Conservation (phyloP, 192 early-diverging fungal species). For the Dimargaris xerosporica region DNA sequence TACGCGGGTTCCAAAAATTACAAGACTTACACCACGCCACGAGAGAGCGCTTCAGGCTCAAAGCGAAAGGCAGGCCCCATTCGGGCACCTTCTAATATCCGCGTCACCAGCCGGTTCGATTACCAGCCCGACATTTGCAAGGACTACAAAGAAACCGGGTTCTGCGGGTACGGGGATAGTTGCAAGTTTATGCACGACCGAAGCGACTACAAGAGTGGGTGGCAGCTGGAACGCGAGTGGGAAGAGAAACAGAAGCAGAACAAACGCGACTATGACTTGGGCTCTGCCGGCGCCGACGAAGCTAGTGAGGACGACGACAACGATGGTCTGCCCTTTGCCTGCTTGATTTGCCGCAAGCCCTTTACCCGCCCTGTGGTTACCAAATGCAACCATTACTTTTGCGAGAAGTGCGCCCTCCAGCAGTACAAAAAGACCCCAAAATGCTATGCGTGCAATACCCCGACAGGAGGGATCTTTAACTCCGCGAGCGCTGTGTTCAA, state of each 20-base stretch:
- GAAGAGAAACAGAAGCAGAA: slow-evolving; percentile 61
- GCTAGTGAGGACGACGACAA: slow-evolving; percentile 32
- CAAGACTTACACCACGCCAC: background rate
- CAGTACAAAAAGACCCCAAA: slow-evolving; percentile 70
- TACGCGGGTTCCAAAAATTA: background rate
- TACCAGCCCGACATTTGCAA: slow-evolving; percentile 98
- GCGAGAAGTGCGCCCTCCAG: slow-evolving; percentile 81
- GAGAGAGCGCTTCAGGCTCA: background rate
- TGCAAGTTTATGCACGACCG: slow-evolving; percentile 98
- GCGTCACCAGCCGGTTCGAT: slow-evolving; percentile 76
- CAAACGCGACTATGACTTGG: slow-evolving; percentile 32
- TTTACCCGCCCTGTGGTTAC: slow-evolving; percentile 86
- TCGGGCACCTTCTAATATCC: slow-evolving; percentile 31
- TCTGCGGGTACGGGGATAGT: slow-evolving; percentile 95
- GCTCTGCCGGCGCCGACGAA: slow-evolving; percentile 23
- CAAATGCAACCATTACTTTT: slow-evolving; percentile 93
- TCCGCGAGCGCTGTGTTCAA: slow-evolving; percentile 1
- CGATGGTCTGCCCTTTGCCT: slow-evolving; percentile 89
- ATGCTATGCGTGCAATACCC: slow-evolving; percentile 65
- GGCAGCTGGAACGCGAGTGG: slow-evolving; percentile 98
- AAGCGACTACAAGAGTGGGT: slow-evolving; percentile 89
- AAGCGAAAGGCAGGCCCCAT: slow-evolving; percentile 7
- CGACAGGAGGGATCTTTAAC: slow-evolving; percentile 11
- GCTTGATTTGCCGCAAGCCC: slow-evolving; percentile 77
- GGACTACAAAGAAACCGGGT: slow-evolving; percentile 94